A percentile compares a stretch with the other conserved stretches of the same genome.
Evolutionary conservation across 106 monocot species (phyloP).

Genomic region (Acorus calamus): DNA sequence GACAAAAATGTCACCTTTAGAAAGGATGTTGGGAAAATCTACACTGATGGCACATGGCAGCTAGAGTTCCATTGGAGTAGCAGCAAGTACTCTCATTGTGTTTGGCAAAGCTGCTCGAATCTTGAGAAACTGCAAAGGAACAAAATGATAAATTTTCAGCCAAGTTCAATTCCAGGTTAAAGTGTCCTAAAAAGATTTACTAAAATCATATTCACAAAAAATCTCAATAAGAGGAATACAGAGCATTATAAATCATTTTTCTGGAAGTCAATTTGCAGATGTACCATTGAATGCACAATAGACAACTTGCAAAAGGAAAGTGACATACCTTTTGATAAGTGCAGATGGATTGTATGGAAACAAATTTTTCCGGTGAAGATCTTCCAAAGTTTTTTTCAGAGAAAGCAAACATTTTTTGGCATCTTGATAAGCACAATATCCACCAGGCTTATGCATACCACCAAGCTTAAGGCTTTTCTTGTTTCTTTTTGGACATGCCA

Average conservation of each 20-base stretch:
- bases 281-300: background rate
- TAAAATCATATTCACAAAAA: background rate
- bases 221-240: background rate
- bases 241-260: background rate
- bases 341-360: conserved; percentile 81
- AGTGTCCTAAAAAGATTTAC: background rate
- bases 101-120: conserved; percentile 25
- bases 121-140: conserved; percentile 23
- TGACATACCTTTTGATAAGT: conserved; percentile 63
- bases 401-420: conserved; percentile 63
- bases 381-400: conserved; percentile 50
- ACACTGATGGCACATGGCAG: no score
- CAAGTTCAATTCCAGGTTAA: background rate
- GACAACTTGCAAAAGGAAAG: conserved; percentile 1
- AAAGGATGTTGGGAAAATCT: no score
- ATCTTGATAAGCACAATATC: conserved; percentile 17
- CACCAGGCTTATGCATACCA: background rate
- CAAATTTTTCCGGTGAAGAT: conserved; percentile 57
- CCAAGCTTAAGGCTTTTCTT: background rate
- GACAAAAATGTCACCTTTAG: no score
- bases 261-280: no score
- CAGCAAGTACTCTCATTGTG: background rate
- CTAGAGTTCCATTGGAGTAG: no score
- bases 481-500: background rate
- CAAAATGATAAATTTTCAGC: background rate